Evolutionary conservation across 2,329 filamentous ascomycete genomes (phyloP).

Genomic region (Ophiosphaerella herpotricha): DNA sequence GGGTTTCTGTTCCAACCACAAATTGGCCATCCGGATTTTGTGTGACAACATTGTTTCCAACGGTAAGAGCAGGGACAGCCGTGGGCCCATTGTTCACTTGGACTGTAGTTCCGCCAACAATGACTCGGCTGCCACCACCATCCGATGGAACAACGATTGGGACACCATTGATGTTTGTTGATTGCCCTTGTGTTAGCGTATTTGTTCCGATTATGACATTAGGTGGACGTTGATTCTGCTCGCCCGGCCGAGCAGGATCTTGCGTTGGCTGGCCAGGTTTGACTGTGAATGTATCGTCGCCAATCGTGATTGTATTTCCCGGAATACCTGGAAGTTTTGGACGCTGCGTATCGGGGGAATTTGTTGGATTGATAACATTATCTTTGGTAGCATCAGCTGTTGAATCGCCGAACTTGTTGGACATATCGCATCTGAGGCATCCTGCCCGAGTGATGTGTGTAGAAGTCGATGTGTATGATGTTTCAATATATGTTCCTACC

Average conservation of each 20-base stretch:
- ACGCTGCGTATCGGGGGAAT: neutral
- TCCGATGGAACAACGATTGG: conserved; percentile 29
- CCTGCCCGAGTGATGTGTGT: conserved; percentile 32
- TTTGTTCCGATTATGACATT: conserved; percentile 29
- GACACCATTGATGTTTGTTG: conserved; percentile 38
- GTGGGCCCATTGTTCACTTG: conserved; percentile 23
- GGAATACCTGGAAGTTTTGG: neutral
- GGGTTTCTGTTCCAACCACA: conserved; percentile 39
- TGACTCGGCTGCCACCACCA: conserved; percentile 26
- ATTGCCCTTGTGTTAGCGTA: conserved; percentile 38
- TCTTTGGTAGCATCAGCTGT: neutral
- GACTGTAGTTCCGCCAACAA: conserved; percentile 37
- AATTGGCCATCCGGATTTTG: conserved; percentile 41
- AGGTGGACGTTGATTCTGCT: conserved; percentile 15
- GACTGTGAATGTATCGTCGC: conserved; percentile 21
- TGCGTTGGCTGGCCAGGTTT: conserved; percentile 20
- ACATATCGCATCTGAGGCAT: conserved; percentile 26
- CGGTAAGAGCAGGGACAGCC: conserved; percentile 26
- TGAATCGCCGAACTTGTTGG: neutral
- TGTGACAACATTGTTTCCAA: conserved; percentile 32
- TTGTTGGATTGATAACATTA: conserved; percentile 1
- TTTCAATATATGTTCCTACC: conserved; percentile 29
- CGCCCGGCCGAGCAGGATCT: conserved; percentile 4
- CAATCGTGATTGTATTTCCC: conserved; percentile 20
- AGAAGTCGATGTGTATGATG: conserved; percentile 29